phyloP scores from a whole-genome alignment of 1,284 basidiomycete genomes.

The Boletus semigastroideus region DNA sequence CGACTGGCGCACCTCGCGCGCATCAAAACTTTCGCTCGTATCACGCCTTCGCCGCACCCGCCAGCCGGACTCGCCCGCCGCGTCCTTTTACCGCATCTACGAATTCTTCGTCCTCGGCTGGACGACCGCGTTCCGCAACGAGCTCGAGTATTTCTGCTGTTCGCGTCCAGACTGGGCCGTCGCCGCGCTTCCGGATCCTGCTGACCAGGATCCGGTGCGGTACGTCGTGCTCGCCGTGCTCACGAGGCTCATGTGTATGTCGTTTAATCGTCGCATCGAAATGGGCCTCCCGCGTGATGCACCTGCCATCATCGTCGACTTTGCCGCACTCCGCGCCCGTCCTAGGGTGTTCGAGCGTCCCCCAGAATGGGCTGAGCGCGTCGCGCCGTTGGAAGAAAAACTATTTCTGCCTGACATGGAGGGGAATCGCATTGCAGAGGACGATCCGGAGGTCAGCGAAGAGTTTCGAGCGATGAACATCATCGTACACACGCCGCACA shows the following conservation, averaged over 20 bases:
- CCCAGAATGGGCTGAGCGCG: slow-evolving; percentile 30
- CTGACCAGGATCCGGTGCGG: slow-evolving; percentile 25
- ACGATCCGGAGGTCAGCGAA: slow-evolving; percentile 22
- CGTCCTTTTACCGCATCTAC: slow-evolving; percentile 30
- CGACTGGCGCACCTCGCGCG: slow-evolving; percentile 12
- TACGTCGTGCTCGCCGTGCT: slow-evolving; percentile 35
- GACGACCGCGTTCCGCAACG: slow-evolving; percentile 26
- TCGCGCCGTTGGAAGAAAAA: slow-evolving; percentile 16
- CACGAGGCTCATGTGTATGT: slow-evolving; percentile 28
- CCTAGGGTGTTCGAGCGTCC: slow-evolving; percentile 32
- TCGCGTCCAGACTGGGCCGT: slow-evolving; percentile 25
- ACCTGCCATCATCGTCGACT: slow-evolving; percentile 33
- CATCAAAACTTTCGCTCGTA: slow-evolving; percentile 1
- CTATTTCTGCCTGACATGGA: slow-evolving; percentile 25
- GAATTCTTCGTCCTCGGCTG: slow-evolving; percentile 25
- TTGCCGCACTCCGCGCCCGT: slow-evolving; percentile 30
- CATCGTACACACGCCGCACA: slow-evolving; percentile 19
- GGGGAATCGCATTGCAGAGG: slow-evolving; percentile 14
- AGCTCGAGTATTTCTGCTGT: slow-evolving; percentile 32
- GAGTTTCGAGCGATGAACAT: slow-evolving; percentile 26
- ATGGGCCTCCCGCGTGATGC: slow-evolving; percentile 33
- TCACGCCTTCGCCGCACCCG: background rate
- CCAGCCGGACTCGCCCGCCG: slow-evolving; percentile 7
- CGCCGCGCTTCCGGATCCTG: slow-evolving; percentile 29
- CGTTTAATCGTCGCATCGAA: slow-evolving; percentile 35